Conservation (phyloP, 495 filamentous ascomycete species). For the Penicillium bialowiezense region DNA sequence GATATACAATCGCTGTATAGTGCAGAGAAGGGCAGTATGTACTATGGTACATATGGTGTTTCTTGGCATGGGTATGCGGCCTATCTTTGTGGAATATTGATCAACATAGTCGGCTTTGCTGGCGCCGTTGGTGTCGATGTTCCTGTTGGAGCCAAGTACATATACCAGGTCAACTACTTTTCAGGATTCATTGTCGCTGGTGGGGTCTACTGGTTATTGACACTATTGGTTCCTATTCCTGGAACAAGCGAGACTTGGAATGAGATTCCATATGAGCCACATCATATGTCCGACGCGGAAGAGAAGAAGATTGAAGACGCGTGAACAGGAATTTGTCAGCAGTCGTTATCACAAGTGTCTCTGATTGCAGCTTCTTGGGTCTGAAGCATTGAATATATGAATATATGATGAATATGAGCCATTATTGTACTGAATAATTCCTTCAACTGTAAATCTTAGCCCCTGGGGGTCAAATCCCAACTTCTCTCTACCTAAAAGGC, state of each 20-base stretch:
- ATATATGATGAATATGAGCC: too few species aligned
- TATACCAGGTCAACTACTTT: slow-evolving; percentile 88
- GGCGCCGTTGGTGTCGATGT: slow-evolving; percentile 73
- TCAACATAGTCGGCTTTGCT: slow-evolving; percentile 89
- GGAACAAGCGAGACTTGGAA: slow-evolving; percentile 72
- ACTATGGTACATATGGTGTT: slow-evolving; percentile 68
- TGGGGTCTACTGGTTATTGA: slow-evolving; percentile 63
- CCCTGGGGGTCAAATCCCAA: too few species aligned
- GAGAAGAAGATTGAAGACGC: slow-evolving; percentile 29
- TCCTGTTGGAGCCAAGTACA: slow-evolving; percentile 69
- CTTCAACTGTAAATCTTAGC: too few species aligned
- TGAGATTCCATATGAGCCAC: slow-evolving; percentile 64
- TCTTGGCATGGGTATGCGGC: slow-evolving; percentile 78
- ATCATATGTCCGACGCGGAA: slow-evolving; percentile 33
- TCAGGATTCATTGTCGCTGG: slow-evolving; percentile 70
- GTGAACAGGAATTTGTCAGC: background rate
- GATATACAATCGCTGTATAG: slow-evolving; percentile 74
- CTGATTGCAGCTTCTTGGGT: too few species aligned
- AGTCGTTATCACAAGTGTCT: too few species aligned
- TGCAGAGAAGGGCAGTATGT: slow-evolving; percentile 58
- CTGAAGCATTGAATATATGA: too few species aligned
- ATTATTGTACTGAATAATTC: too few species aligned
- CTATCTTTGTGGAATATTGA: slow-evolving; percentile 77
- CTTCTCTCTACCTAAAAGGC: too few species aligned
- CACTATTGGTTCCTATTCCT: slow-evolving; percentile 64